Evolutionary conservation across 345 rosid species (phyloP).

Genomic region (Salix suchowensis): DNA sequence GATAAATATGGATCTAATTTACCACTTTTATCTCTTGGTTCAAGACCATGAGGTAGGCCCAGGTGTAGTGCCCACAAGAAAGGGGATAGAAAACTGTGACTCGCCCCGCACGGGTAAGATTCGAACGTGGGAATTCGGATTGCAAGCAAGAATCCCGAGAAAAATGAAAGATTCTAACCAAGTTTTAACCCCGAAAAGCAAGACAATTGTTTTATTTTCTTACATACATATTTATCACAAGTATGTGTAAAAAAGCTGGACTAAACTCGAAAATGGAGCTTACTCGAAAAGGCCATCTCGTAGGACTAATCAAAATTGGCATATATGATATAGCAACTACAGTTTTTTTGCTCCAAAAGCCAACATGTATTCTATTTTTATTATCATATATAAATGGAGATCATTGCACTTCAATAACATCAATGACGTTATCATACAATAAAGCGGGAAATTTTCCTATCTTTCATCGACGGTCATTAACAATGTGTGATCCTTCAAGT

Average conservation of each 20-base stretch:
- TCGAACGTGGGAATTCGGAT: not conserved
- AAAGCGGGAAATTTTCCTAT: too few species aligned
- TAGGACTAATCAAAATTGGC: not conserved
- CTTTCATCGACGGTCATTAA: too few species aligned
- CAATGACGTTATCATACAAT: too few species aligned
- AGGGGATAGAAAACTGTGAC: not conserved
- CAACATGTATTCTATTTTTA: too few species aligned
- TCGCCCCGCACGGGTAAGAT: not conserved
- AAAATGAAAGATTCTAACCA: not conserved
- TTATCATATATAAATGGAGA: too few species aligned
- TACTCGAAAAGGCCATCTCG: not conserved
- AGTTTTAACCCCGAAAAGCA: not conserved
- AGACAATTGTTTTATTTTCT: not conserved
- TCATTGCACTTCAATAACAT: too few species aligned
- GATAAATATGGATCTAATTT: not conserved
- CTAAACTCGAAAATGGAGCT: not conserved
- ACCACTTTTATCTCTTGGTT: not conserved
- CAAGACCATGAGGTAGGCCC: not conserved
- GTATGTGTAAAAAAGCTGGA: not conserved
- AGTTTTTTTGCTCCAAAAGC: not conserved
- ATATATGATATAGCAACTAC: not conserved
- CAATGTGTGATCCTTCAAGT: too few species aligned
- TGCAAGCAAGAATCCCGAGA: too few species aligned
- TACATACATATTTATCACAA: too few species aligned
- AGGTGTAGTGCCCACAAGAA: not conserved